Percentiles rank a stretch among this genome's conserved stretches.
Evolutionary conservation across 495 filamentous ascomycete species (phyloP).

Genomic region (Aspergillus avenaceus): DNA sequence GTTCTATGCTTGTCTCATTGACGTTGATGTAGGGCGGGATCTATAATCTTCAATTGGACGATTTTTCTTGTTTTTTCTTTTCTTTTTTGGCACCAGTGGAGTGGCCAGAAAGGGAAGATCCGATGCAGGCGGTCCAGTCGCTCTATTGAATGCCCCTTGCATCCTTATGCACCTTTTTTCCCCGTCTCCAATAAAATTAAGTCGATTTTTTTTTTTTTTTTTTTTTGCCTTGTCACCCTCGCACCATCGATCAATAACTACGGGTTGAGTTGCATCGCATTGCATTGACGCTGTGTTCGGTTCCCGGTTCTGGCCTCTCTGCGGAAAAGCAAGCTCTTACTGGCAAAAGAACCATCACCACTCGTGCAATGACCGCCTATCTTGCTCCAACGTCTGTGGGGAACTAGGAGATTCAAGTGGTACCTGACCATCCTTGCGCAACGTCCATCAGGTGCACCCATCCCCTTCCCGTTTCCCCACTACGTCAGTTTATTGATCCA

Average conservation of each 20-base stretch:
- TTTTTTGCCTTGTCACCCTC: constrained; percentile 12
- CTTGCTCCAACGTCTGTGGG: constrained; percentile 9
- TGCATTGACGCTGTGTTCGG: constrained; percentile 16
- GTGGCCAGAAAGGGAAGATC: constrained; percentile 5
- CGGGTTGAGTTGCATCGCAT: constrained; percentile 26
- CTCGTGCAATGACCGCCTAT: constrained; percentile 15
- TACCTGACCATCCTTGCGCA: constrained; percentile 9
- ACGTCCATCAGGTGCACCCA: constrained; percentile 6
- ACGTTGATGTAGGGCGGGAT: constrained; percentile 11
- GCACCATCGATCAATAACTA: constrained; percentile 14
- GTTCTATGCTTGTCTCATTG: constrained; percentile 12
- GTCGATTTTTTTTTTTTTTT: too few relatives aligned
- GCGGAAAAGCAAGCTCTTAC: constrained; percentile 5
- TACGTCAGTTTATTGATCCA: constrained; percentile 20
- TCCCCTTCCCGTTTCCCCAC: too few relatives aligned
- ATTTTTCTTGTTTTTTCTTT: constrained; percentile 1
- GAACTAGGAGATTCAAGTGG: constrained; percentile 1
- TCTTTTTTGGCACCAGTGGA: constrained; percentile 2
- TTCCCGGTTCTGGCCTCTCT: constrained; percentile 7
- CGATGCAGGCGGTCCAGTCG: constrained; percentile 4
- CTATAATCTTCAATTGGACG: constrained; percentile 9
- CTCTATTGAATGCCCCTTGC: constrained; percentile 14
- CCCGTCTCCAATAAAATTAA: constrained; percentile 9
- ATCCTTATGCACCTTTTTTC: constrained; percentile 6
- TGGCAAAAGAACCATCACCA: constrained; percentile 8